These are phyloP conservation scores for Phytopythium mirpurense DNA, from an alignment of 352 stramenopile species.

Conservation along the genomic window DNA sequence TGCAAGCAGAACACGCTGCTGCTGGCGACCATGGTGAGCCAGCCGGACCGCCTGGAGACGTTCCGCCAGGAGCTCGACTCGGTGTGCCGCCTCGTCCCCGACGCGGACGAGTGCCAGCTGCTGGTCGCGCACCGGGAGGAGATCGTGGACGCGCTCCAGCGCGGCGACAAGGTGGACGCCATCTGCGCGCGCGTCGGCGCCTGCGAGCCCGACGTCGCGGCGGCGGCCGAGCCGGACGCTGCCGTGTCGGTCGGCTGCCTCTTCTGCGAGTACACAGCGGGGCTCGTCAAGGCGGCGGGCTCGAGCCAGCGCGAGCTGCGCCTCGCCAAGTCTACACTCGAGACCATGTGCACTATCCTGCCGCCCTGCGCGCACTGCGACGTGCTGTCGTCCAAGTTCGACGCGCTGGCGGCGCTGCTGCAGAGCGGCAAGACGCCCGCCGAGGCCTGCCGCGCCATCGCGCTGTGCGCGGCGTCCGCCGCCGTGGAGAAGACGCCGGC, in stretches of 20 bases:
- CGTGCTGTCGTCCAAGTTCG: constrained; percentile 71
- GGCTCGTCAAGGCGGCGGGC: constrained; percentile 42
- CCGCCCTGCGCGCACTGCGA: constrained; percentile 55
- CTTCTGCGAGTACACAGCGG: constrained; percentile 75
- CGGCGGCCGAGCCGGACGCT: constrained; percentile 17
- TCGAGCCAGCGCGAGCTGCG: constrained; percentile 44
- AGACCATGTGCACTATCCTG: constrained; percentile 74
- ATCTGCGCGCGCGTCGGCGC: constrained; percentile 48
- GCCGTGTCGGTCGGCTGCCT: constrained; percentile 61
- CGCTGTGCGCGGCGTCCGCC: constrained; percentile 27
- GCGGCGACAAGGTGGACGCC: constrained; percentile 37
- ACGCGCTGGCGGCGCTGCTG: constrained; percentile 55
- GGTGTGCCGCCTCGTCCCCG: constrained; percentile 54
- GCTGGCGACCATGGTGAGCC: constrained; percentile 41
- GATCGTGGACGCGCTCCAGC: constrained; percentile 49
- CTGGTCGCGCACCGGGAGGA: constrained; percentile 41
- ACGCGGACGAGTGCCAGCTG: constrained; percentile 50
- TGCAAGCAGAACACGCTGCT: constrained; percentile 60
- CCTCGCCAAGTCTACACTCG: constrained; percentile 59
- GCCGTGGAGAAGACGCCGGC: constrained; percentile 8
- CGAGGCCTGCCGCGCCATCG: constrained; percentile 49
- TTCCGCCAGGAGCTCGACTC: constrained; percentile 45
- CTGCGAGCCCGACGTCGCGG: constrained; percentile 16
- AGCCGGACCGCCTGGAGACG: constrained; percentile 35
- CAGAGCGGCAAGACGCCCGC: constrained; percentile 53